phyloP scores from a whole-genome alignment of 306 rosid species.

The Arachis hypogaea region DNA sequence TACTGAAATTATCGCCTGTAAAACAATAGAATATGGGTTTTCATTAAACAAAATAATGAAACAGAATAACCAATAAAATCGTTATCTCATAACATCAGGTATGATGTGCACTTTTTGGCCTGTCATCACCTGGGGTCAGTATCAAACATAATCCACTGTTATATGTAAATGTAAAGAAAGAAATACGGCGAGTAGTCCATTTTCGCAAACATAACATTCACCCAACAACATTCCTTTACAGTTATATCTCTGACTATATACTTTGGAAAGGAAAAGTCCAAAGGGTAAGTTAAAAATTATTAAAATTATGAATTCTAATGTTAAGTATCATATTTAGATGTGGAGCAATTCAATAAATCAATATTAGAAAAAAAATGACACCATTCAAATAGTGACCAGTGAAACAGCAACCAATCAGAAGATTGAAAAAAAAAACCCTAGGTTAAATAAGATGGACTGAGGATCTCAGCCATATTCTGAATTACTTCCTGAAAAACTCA shows the following conservation, averaged over 20 bases:
- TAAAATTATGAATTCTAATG: neutral
- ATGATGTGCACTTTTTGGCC: slow-evolving; percentile 15
- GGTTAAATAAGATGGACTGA: neutral
- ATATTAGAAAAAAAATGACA: neutral
- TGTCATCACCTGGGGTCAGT: neutral
- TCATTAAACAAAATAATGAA: neutral
- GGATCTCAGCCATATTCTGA: neutral
- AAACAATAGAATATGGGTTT: slow-evolving; percentile 22
- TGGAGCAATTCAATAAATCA: slow-evolving; percentile 6
- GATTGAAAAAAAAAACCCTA: no score
- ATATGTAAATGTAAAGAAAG: neutral
- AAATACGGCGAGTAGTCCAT: neutral
- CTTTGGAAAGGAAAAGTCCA: neutral
- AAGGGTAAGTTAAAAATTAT: neutral
- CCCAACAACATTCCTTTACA: slow-evolving; percentile 1
- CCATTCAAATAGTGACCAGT: neutral
- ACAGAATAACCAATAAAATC: slow-evolving; percentile 10
- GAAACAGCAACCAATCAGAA: neutral
- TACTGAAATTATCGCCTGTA: slow-evolving; percentile 41
- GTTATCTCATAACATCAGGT: neutral
- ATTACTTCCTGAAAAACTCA: neutral
- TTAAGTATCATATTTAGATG: neutral
- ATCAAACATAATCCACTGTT: no score
- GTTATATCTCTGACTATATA: slow-evolving; percentile 5
- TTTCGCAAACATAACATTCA: neutral